phyloP scores from a whole-genome alignment of 1,139 yeast genomes.

The Scheffersomyces insectosa region DNA sequence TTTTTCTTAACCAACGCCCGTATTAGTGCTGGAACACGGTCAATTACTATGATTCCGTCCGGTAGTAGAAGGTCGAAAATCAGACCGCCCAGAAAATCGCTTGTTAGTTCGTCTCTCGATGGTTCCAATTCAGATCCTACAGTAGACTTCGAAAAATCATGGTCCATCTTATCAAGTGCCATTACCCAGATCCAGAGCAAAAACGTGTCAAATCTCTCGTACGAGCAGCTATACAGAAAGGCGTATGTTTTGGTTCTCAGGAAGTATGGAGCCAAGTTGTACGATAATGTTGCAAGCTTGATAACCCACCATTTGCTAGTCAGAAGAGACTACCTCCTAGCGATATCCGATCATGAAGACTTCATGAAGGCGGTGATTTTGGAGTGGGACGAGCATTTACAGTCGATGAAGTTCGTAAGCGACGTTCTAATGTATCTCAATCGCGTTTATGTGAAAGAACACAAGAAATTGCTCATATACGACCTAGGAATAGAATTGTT shows the following conservation, averaged over 20 bases:
- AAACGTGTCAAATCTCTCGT: conserved; percentile 75
- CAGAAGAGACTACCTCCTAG: conserved; percentile 26
- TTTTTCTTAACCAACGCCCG: too few relatives aligned
- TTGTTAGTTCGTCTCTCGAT: conserved; percentile 24
- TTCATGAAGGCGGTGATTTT: conserved; percentile 49
- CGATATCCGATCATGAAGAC: conserved; percentile 23
- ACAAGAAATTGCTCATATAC: conserved; percentile 63
- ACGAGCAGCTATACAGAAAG: conserved; percentile 80
- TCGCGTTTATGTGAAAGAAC: conserved; percentile 79
- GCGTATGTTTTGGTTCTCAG: conserved; percentile 79
- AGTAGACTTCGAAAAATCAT: conserved; percentile 66
- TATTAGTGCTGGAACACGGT: too few relatives aligned
- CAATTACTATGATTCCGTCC: conserved; percentile 36
- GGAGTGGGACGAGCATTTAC: conserved; percentile 76
- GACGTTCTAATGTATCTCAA: conserved; percentile 88
- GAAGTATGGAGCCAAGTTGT: conserved; percentile 69
- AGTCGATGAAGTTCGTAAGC: conserved; percentile 76
- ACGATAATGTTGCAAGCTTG: conserved; percentile 58
- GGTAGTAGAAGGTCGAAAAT: conserved; percentile 59
- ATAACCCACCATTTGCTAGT: conserved; percentile 51
- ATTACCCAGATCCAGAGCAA: conserved; percentile 72
- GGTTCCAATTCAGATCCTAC: conserved; percentile 24
- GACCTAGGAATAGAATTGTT: conserved; percentile 69
- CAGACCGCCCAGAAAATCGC: conserved; percentile 68
- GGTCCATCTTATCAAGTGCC: conserved; percentile 74